Base-by-base conservation (phyloP, 495 filamentous ascomycete genomes). In the Tuber borchii region DNA sequence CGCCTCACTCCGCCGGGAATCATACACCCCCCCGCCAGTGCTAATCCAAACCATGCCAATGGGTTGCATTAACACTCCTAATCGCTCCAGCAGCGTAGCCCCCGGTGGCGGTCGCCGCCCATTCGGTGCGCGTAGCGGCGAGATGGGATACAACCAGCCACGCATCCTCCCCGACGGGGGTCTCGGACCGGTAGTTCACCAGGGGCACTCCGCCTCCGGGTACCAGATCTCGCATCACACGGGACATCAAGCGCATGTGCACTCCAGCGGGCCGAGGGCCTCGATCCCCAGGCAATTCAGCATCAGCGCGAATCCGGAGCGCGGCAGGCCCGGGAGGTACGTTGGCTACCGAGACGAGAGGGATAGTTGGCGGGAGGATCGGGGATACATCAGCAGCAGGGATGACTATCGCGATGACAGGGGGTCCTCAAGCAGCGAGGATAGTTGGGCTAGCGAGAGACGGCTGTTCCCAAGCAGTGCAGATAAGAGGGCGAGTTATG, bases 121-220 rank as follows among this genome's bases (percentile, higher is more conserved):
- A 10, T 71, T 76, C 68, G 76, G 77, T 19, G 46, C 73, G 43
- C 71, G 78, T 34, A 79, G 78, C 42, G 78, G 78, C 17, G 78
- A 79, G 42, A 79, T 79, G 78, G 78, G 78, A 31, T 79, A 78
- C 77, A 79, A 79, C 6, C 78, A 79, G 45, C 78, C 78, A 26
- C 72, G 78, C 65, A 77, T 79, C 42, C 20, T 79, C 19, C 70
- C 71, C 19, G 70, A 79, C n/a, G 78, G 78, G 31, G 26, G 56
- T 65, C 76, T 75, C 1, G 77, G 77, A 10, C 76, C 78, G 45
- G 43, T 79, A 16, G 78, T 79, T 19, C 76, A 79, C 39, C 78
- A 79, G 70, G 78, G 70, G 19, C 43, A 69, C 26, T 74, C 77
- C 20, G 44, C 71, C 12, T 72, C 77, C 56, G 26, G 56, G 3